Evolutionary conservation across 1,284 basidiomycete genomes (phyloP).

Genomic region (Tilletia indica): DNA sequence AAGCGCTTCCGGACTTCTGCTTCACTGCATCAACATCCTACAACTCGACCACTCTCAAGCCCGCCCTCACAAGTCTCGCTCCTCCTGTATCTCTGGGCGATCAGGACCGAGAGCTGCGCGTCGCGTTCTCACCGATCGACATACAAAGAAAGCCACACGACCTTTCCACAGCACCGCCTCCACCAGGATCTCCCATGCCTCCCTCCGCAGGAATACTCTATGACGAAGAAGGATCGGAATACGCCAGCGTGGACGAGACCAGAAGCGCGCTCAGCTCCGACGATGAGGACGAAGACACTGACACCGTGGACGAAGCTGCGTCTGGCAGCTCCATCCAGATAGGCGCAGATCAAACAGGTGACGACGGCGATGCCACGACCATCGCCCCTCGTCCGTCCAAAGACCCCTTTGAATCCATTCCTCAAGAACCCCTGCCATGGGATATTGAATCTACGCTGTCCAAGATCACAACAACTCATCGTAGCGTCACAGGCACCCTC

Average conservation of each 20-base stretch:
- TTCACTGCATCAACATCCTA: no score
- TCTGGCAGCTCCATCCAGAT: background rate
- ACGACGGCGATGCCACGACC: background rate
- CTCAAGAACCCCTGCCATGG: background rate
- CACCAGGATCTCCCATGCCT: constrained; percentile 2
- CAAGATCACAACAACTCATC: background rate
- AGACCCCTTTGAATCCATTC: background rate
- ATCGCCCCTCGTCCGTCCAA: background rate
- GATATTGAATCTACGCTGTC: background rate
- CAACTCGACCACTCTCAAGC: no score
- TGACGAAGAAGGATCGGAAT: background rate
- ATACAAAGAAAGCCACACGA: no score
- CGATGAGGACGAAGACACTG: background rate
- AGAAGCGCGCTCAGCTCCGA: no score
- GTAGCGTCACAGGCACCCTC: constrained; percentile 8
- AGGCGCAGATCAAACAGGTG: background rate
- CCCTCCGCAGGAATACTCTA: constrained; percentile 1
- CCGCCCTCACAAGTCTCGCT: no score
- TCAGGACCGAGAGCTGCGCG: no score
- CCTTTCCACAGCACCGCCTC: no score
- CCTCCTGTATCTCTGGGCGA: no score
- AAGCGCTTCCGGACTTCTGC: no score
- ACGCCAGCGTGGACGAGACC: background rate
- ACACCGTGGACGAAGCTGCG: background rate
- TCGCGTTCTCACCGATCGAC: no score